A percentile compares a stretch with the other conserved stretches of the same genome.
phyloP scores from a whole-genome alignment of 352 stramenopile genomes.

The Thraustochytrium striatum region DNA sequence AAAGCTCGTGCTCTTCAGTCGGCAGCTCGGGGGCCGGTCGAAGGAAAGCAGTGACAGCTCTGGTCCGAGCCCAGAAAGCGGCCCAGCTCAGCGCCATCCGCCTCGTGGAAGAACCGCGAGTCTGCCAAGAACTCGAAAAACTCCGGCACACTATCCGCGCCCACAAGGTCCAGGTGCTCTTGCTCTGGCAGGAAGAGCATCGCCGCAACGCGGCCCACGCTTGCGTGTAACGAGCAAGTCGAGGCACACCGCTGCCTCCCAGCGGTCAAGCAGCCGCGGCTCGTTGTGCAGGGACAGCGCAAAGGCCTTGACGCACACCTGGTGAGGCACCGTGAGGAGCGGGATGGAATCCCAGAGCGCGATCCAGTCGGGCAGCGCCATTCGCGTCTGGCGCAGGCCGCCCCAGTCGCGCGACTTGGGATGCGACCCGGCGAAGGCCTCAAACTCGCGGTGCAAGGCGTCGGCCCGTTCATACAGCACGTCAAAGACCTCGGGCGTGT shows the following conservation, averaged over 20 bases:
- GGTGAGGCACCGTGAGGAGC: background rate
- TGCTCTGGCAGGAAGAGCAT: background rate
- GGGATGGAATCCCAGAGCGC: background rate
- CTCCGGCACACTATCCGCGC: background rate
- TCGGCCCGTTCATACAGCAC: background rate
- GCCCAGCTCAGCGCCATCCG: background rate
- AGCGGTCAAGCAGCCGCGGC: background rate
- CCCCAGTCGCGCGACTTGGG: background rate
- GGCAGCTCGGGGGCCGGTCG: too few species aligned
- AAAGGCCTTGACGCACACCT: background rate
- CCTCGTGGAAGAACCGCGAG: background rate
- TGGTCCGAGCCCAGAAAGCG: background rate
- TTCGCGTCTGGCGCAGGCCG: background rate
- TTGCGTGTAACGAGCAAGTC: background rate
- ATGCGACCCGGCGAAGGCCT: background rate
- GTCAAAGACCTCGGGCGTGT: background rate
- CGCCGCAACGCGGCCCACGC: background rate
- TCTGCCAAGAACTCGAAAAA: background rate
- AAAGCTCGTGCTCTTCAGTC: too few species aligned
- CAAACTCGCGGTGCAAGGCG: background rate
- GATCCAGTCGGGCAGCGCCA: constrained; percentile 1
- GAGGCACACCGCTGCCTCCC: background rate
- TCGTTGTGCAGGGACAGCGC: background rate
- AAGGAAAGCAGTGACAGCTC: too few species aligned
- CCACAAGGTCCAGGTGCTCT: background rate